Evolutionary conservation across 2,329 filamentous ascomycete species (phyloP).

Genomic region (Cladophialophora bantiana): DNA sequence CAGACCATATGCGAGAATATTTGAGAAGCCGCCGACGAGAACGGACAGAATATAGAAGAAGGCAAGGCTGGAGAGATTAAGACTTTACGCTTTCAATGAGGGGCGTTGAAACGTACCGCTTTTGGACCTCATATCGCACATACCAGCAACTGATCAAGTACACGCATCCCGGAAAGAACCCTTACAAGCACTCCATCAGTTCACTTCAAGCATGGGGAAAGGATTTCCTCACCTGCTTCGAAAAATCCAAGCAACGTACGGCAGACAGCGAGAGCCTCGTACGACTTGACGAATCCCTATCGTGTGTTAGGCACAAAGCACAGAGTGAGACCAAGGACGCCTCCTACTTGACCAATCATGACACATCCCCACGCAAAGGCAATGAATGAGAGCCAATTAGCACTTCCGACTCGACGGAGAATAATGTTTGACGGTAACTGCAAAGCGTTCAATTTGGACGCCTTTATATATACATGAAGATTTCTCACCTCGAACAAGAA

Average conservation of each 20-base stretch:
- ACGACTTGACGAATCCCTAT: conserved; percentile 69
- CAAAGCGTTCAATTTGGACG: not conserved
- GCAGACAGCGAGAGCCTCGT: conserved; percentile 72
- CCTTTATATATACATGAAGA: not conserved
- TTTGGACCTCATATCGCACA: conserved; percentile 34
- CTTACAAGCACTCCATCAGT: not conserved
- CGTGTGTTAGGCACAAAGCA: conserved; percentile 1
- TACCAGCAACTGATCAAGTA: conserved; percentile 37
- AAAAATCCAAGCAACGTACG: conserved; percentile 70
- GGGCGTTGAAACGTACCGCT: conserved; percentile 21
- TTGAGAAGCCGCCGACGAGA: conserved; percentile 30
- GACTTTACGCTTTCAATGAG: not conserved
- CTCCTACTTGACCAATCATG: conserved; percentile 44
- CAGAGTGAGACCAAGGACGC: not conserved
- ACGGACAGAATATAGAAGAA: conserved; percentile 34
- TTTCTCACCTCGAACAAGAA: conserved; percentile 71
- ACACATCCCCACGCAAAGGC: conserved; percentile 45
- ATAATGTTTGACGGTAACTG: conserved; percentile 49
- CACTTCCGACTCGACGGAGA: conserved; percentile 56
- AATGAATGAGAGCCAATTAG: conserved; percentile 68
- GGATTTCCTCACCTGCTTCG: conserved; percentile 50
- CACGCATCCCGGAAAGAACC: conserved; percentile 34
- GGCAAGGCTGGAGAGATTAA: conserved; percentile 21
- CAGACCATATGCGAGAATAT: conserved; percentile 36
- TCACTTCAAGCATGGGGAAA: not conserved